phyloP scores from a whole-genome alignment of 352 stramenopile species.

The Sclerospora graminicola region DNA sequence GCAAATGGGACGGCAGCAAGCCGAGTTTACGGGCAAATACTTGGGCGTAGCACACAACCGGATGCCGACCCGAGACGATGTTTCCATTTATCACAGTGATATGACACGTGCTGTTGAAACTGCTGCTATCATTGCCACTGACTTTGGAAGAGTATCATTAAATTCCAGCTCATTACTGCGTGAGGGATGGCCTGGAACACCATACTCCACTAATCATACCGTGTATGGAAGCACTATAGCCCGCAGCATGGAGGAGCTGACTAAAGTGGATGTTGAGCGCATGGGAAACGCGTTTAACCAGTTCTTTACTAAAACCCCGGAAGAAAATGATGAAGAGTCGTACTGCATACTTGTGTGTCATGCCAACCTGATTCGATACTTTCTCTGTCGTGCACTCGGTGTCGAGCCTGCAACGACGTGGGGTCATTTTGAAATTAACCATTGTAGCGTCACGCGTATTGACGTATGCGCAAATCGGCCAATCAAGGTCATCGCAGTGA shows the following conservation, averaged over 20 bases:
- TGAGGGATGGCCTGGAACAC: constrained; percentile 65
- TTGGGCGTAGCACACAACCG: constrained; percentile 46
- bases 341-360: constrained; percentile 75
- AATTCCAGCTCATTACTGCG: constrained; percentile 43
- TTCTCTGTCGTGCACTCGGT: constrained; percentile 63
- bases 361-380: constrained; percentile 77
- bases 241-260: constrained; percentile 24
- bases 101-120: constrained; percentile 71
- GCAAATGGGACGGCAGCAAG: constrained; percentile 67
- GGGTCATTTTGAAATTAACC: constrained; percentile 82
- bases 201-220: constrained; percentile 33
- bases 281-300: constrained; percentile 55
- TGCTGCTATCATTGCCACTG: constrained; percentile 42
- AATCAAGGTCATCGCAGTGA: constrained; percentile 66
- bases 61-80: constrained; percentile 40
- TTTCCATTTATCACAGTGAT: constrained; percentile 63
- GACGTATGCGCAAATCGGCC: constrained; percentile 56
- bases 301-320: constrained; percentile 28
- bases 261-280: constrained; percentile 34
- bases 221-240: constrained; percentile 8
- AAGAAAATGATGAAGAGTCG: constrained; percentile 37
- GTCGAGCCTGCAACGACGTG: constrained; percentile 46
- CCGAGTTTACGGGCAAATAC: constrained; percentile 57
- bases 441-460: constrained; percentile 72
- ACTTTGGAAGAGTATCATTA: constrained; percentile 31